These are phyloP conservation scores for Plenodomus tracheiphilus DNA, from an alignment of 2,329 filamentous ascomycete species.

Conservation along the genomic window DNA sequence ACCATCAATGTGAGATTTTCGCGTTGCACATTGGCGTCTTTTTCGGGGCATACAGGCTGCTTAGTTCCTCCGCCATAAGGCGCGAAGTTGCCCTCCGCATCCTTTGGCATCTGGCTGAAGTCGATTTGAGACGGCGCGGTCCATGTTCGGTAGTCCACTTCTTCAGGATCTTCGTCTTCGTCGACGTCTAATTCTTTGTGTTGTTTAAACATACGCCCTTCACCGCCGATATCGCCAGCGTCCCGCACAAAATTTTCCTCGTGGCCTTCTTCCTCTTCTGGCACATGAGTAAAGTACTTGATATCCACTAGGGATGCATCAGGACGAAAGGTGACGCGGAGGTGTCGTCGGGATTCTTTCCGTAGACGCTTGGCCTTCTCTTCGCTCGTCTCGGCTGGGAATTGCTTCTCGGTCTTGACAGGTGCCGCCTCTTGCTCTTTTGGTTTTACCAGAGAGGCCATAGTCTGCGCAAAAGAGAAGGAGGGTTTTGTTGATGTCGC, in stretches of 20 bases:
- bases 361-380: slow-evolving; percentile 69
- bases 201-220: slow-evolving; percentile 57
- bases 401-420: slow-evolving; percentile 56
- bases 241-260: slow-evolving; percentile 71
- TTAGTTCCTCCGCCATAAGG: slow-evolving; percentile 50
- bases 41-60: slow-evolving; percentile 48
- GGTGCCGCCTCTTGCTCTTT: slow-evolving; percentile 55
- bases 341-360: slow-evolving; percentile 70
- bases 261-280: slow-evolving; percentile 69
- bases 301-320: slow-evolving; percentile 69
- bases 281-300: slow-evolving; percentile 72
- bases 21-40: slow-evolving; percentile 48
- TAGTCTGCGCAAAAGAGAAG: slow-evolving; percentile 47
- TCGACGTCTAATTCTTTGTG: slow-evolving; percentile 68
- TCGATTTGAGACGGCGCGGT: slow-evolving; percentile 44
- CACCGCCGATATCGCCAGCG: slow-evolving; percentile 71
- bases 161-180: slow-evolving; percentile 62
- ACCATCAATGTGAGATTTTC: slow-evolving; percentile 54
- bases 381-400: slow-evolving; percentile 66
- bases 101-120: slow-evolving; percentile 47
- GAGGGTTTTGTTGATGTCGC: slow-evolving; percentile 32
- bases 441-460: slow-evolving; percentile 54
- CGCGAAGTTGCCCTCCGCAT: slow-evolving; percentile 49
- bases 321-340: slow-evolving; percentile 72
- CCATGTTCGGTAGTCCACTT: slow-evolving; percentile 40